Evolutionary conservation across 805 yeast species (phyloP).

Genomic region (Novakomyces olei): DNA sequence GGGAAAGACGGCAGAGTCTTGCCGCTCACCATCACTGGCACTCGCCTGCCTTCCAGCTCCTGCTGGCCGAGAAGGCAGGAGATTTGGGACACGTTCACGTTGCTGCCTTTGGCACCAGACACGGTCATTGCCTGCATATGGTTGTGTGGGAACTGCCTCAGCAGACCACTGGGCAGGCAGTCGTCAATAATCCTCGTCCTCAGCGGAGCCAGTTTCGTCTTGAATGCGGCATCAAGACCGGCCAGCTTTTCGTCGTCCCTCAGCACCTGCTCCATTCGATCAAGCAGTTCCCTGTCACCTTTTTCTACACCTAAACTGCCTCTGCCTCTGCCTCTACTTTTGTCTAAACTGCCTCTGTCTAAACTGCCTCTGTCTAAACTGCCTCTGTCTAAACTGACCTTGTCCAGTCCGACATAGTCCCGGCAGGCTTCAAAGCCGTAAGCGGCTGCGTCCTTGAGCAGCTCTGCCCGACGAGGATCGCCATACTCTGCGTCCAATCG

Average conservation of each 20-base stretch:
- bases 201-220: conserved; percentile 72
- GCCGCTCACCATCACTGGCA: conserved; percentile 97
- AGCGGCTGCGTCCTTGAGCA: conserved; percentile 52
- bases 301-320: conserved; percentile 14
- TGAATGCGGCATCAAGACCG: conserved; percentile 85
- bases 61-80: conserved; percentile 99
- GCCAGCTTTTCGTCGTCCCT: conserved; percentile 86
- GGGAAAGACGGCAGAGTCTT: conserved; percentile 91
- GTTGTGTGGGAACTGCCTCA: conserved; percentile 85
- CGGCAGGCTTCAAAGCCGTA: conserved; percentile 82
- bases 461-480: conserved; percentile 67
- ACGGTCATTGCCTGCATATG: conserved; percentile 98
- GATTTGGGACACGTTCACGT: conserved; percentile 94
- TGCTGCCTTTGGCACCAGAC: conserved; percentile 98
- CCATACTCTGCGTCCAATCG: conserved; percentile 69
- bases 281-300: conserved; percentile 49
- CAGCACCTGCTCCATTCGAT: conserved; percentile 79
- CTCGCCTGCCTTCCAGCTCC: conserved; percentile 97
- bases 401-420: conserved; percentile 71
- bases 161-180: conserved; percentile 91
- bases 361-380: no score
- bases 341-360: no score
- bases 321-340: no score
- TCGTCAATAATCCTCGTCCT: conserved; percentile 85
- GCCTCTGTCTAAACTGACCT: no score